Evolutionary conservation across 1,284 basidiomycete species (phyloP), one percentile per base, ranked within the genome.

Genomic region (Boletellus deceptivus): DNA sequence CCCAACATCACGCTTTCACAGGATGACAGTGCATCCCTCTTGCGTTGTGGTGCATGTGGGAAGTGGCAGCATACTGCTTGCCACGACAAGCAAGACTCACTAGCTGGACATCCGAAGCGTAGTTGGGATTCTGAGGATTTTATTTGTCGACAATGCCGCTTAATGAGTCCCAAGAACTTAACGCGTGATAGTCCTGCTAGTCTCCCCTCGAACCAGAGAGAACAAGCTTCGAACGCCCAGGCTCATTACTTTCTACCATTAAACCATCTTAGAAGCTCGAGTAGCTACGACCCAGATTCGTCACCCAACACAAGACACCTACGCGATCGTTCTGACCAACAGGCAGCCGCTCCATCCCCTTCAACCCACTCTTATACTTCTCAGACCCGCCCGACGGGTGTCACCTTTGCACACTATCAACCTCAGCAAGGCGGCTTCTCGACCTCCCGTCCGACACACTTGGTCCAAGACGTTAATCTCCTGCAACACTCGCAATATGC

Each of bases 51-150:
- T 33, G 64, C 70, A 39, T 94, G 91, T 67, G 79, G 77, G 18
- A 86, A 83, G 60, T 94, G 92, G 91, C 89, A 91, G 56, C 89
- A 91, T 56, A 89, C 89, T 36, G 58, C 71, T n/a, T 91, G 89
- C 57, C 87, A 91, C 59, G 85, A 91, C 59, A 69, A 68, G 37
- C 79, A 75, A 24, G 88, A 90, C 61, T 65, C 71, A 36, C 70
- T 72, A 34, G 74, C 76, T 24, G 83, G 86, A 17, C 75, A 75
- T 14, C 78, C 76, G 14, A 77, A 74, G 57, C 82, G 87, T 29
- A 80, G 90, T 57, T 91, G 89, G 89, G 77, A 86, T 43, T 57
- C 68, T 16, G 84, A 84, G 44, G 85, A 89, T 38, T 91, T 83
- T 57, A 57, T 79, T 50, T 88, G 85, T 60, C 69, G 67, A 48